Percentiles rank a stretch among this genome's conserved stretches.
These are phyloP conservation scores for Quercus glauca DNA, from an alignment of 306 rosid species.

Conservation along the genomic window DNA sequence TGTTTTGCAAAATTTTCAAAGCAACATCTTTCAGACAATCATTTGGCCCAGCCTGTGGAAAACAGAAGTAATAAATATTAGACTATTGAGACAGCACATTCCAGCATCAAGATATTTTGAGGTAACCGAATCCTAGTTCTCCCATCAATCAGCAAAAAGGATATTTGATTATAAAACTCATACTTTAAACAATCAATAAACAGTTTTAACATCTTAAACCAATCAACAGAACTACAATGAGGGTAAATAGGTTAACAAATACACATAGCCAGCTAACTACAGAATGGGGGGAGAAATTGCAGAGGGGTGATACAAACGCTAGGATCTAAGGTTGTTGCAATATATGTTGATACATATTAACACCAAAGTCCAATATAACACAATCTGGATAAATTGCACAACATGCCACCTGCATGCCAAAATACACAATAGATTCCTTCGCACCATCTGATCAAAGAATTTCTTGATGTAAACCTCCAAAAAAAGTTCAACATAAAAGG, in stretches of 20 bases:
- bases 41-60: slow-evolving; percentile 67
- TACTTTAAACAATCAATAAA: not conserved
- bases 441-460: not conserved
- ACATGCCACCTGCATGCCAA: not conserved
- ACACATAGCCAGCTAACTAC: not conserved
- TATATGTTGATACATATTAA: too few species aligned
- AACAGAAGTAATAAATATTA: slow-evolving; percentile 15
- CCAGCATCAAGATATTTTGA: not conserved
- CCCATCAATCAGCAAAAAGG: slow-evolving; percentile 6
- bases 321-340: too few species aligned
- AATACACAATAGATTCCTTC: not conserved
- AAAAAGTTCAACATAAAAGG: not conserved
- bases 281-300: not conserved
- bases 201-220: not conserved
- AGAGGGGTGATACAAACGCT: not conserved
- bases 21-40: slow-evolving; percentile 75
- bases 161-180: not conserved
- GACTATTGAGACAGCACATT: not conserved
- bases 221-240: not conserved
- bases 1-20: slow-evolving; percentile 63
- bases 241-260: not conserved
- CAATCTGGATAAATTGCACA: not conserved
- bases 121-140: not conserved
- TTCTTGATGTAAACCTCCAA: not conserved
- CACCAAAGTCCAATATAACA: not conserved